phyloP scores from a whole-genome alignment of 257 asterid genomes.

The Nyctanthes arbortristis region DNA sequence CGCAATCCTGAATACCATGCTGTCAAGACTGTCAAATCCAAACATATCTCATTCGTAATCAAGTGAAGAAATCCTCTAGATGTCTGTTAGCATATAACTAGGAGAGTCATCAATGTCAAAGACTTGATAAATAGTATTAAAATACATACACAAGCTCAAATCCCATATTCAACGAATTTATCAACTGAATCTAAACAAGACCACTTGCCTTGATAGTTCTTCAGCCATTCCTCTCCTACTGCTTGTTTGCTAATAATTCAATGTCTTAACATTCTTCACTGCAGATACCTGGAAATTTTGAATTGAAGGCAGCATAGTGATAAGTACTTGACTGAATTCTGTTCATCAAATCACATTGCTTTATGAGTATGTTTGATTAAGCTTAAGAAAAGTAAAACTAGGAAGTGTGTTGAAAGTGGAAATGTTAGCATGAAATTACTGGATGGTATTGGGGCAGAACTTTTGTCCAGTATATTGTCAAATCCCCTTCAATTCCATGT shows the following conservation, averaged over 20 bases:
- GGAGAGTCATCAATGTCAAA: background rate
- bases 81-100: background rate
- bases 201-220: background rate
- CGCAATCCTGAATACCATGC: no score
- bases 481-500: background rate
- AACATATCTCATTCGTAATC: background rate
- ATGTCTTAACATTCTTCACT: background rate
- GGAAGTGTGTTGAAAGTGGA: no score
- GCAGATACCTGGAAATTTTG: background rate
- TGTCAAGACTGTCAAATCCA: background rate
- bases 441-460: background rate
- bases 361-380: background rate
- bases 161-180: background rate
- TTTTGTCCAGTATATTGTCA: background rate
- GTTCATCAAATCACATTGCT: background rate
- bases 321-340: background rate
- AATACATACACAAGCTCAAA: background rate
- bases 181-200: background rate
- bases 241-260: background rate
- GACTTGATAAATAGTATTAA: background rate
- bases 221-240: background rate
- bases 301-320: background rate
- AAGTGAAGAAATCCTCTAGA: background rate
- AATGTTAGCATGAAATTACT: background rate
- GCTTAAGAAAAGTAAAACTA: background rate